Conservation (phyloP, 2,329 filamentous ascomycete genomes). For the Trichoderma cornu-damae region DNA sequence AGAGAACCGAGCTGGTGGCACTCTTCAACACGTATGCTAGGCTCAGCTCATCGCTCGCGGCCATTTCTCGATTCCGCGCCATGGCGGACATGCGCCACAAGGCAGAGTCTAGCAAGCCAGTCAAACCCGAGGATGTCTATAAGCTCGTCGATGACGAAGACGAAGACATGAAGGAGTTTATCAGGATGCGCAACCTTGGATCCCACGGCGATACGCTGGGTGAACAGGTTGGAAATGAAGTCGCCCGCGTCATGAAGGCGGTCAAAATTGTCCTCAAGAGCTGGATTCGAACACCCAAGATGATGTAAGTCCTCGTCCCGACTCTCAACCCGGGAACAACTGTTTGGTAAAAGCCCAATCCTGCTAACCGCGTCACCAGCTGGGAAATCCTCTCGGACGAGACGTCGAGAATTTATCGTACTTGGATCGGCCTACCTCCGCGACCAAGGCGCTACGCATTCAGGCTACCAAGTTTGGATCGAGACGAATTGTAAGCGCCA, state of each 20-base stretch:
- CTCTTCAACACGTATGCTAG: conserved; percentile 91
- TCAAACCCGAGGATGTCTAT: conserved; percentile 5
- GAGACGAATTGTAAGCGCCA: conserved; percentile 44
- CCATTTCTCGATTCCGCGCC: conserved; percentile 64
- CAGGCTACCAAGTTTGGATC: conserved; percentile 37
- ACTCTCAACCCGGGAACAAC: not conserved
- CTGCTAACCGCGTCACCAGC: conserved; percentile 27
- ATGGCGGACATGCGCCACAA: conserved; percentile 40
- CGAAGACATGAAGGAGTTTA: conserved; percentile 24
- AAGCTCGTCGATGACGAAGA: conserved; percentile 33
- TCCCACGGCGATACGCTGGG: conserved; percentile 34
- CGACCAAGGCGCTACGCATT: conserved; percentile 45
- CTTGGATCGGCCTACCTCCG: conserved; percentile 50
- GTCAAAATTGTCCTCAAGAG: conserved; percentile 61
- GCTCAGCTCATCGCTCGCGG: conserved; percentile 72
- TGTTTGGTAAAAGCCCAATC: not conserved
- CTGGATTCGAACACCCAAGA: conserved; percentile 65
- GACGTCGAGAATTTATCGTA: conserved; percentile 43
- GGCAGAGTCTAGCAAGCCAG: conserved; percentile 21
- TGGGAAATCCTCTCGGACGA: conserved; percentile 44
- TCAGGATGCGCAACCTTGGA: conserved; percentile 31
- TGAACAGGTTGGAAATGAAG: conserved; percentile 61
- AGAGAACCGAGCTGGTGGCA: conserved; percentile 88
- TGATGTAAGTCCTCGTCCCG: conserved; percentile 55
- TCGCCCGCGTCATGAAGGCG: conserved; percentile 56